Conservation (phyloP, 257 asterid genomes). For the Gardenia jasminoides region DNA sequence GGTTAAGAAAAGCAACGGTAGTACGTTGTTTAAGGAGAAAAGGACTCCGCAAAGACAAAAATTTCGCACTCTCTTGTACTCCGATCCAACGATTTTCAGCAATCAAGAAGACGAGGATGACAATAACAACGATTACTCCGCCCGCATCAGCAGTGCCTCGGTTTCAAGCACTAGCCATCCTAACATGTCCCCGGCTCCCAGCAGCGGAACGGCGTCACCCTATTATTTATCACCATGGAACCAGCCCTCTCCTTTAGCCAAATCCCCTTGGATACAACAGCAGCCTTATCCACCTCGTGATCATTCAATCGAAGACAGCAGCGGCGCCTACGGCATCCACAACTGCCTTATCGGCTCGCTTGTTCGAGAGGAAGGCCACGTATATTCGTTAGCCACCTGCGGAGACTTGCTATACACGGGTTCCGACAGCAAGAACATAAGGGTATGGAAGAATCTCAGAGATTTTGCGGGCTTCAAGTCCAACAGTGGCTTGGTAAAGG, state of each 20-base stretch:
- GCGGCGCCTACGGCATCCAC: background rate
- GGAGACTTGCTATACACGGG: conserved; percentile 72
- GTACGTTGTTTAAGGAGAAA: conserved; percentile 27
- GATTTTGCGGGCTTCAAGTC: conserved; percentile 79
- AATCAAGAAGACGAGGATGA: conserved; percentile 25
- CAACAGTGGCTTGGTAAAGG: conserved; percentile 75
- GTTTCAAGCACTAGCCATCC: conserved; percentile 12
- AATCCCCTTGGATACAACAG: conserved; percentile 67
- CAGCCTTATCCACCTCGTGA: conserved; percentile 31
- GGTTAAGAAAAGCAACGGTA: conserved; percentile 15
- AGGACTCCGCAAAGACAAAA: conserved; percentile 37
- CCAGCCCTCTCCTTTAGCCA: conserved; percentile 60
- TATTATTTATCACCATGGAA: conserved; percentile 71
- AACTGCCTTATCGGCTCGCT: conserved; percentile 59
- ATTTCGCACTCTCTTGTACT: conserved; percentile 40
- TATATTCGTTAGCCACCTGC: conserved; percentile 64
- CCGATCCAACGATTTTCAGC: conserved; percentile 30
- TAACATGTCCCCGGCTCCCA: conserved; percentile 30
- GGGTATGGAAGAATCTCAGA: conserved; percentile 73
- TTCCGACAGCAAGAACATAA: conserved; percentile 70
- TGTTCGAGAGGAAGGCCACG: conserved; percentile 66
- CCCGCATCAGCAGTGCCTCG: conserved; percentile 42
- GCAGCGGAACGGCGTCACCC: conserved; percentile 53
- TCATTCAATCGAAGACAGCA: conserved; percentile 11
- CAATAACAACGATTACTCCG: conserved; percentile 10